Evolutionary conservation across 352 stramenopile genomes (phyloP), one percentile per base, ranked within the genome.

Genomic region (Phytophthora brassicae): DNA sequence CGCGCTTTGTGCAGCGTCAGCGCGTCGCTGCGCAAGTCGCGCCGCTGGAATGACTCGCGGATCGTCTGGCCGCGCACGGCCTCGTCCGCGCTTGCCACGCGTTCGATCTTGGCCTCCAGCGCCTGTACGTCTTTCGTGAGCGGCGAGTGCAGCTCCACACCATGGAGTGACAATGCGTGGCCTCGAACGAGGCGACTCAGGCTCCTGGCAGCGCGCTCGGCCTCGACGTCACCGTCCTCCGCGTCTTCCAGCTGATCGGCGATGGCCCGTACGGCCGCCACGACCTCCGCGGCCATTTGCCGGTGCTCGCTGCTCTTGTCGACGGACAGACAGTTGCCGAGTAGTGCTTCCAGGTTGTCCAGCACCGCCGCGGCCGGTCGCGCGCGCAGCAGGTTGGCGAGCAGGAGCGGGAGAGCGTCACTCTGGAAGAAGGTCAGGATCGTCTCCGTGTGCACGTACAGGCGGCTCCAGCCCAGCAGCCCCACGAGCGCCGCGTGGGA

Each of bases 371-470:
- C 39, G 2, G 46, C 58, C 13, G 72, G 58, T 4, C 64, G 75
- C n/a, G 74, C 57, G 7, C 64, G 65, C 28, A 94, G 61, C 12
- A 94, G 55, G 42, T 91, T 92, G 29, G 50, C 45, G 7, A 94
- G 51, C 35, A 94, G 66, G 43, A 89, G 54, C 29, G 71, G 56
- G 41, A 94, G 70, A 26, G 85, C 81, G 16, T 80, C 54, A 59
- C 81, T 81, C 54, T 91, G 74, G 67, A 94, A 90, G 56, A 92
- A 86, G 22, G 63, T 56, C 38, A 85, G 58, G 49, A 90, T 81
- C n/a, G 81, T 81, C 12, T 89, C 81, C 5, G 79, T 82, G 64
- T 83, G 66, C 17, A 81, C 41, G 56, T 77, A 86, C 35, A 92
- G 36, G 13, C 75, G 71, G 33, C 83, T 92, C 85, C 85, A 94